A percentile compares a stretch with the other conserved stretches of the same genome.
Evolutionary conservation across 257 asterid species (phyloP).

Genomic region (Forsythia viridissima): DNA sequence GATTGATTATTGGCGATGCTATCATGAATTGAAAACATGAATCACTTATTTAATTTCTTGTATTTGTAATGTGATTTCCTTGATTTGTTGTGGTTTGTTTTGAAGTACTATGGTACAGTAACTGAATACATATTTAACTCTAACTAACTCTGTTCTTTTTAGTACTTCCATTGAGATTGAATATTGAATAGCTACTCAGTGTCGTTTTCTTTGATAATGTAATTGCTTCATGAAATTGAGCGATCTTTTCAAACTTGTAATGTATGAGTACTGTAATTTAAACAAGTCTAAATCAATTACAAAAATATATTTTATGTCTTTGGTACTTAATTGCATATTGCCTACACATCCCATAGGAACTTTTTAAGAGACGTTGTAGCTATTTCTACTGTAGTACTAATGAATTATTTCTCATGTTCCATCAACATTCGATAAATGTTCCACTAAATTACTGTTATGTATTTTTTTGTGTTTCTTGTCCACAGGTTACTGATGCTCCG

Average conservation of each 20-base stretch:
- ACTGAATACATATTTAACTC: no score
- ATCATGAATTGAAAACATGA: neutral
- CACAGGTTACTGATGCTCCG: conserved; percentile 92
- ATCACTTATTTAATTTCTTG: no score
- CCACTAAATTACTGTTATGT: neutral
- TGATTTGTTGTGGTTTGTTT: no score
- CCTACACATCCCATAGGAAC: conserved; percentile 2
- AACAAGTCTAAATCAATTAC: no score
- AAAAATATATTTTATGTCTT: neutral
- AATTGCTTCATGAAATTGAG: no score
- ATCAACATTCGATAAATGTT: neutral
- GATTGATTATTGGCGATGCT: no score
- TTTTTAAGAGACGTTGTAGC: conserved; percentile 1
- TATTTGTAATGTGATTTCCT: neutral
- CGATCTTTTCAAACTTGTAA: no score
- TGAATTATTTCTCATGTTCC: conserved; percentile 5
- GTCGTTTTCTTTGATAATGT: no score
- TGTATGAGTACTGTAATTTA: no score
- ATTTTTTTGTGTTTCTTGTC: conserved; percentile 11
- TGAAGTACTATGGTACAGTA: no score
- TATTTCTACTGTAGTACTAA: conserved; percentile 6
- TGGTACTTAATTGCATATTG: conserved; percentile 10
- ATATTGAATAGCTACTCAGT: no score
- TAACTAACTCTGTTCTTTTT: neutral
- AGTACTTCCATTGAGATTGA: neutral